A percentile compares a stretch with the other conserved stretches of the same genome.
Conservation (phyloP, 768 basidiomycete species). For the Panellus pusillus region DNA sequence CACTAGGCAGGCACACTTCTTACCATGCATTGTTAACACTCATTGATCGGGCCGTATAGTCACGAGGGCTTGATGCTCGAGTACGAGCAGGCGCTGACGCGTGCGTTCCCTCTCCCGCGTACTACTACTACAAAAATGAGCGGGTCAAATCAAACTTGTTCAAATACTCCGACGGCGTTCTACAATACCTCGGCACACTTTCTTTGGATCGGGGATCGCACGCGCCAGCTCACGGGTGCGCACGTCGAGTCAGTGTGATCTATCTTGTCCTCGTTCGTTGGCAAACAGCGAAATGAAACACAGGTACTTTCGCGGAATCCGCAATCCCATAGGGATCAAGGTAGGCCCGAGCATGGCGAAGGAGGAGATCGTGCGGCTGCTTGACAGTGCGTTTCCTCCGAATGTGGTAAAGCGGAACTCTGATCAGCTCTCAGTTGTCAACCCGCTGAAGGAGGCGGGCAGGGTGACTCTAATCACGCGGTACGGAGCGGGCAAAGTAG, state of each 20-base stretch:
- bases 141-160: neutral
- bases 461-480: conserved; percentile 89
- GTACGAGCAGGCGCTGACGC: conserved; percentile 91
- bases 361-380: conserved; percentile 72
- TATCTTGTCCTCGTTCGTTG: too few relatives aligned
- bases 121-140: conserved; percentile 6
- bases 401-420: neutral
- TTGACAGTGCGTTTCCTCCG: conserved; percentile 62
- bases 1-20: conserved; percentile 59
- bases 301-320: conserved; percentile 80
- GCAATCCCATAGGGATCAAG: conserved; percentile 95
- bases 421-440: conserved; percentile 60
- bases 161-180: conserved; percentile 37
- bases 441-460: conserved; percentile 80
- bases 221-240: conserved; percentile 86
- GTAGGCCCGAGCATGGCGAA: conserved; percentile 85
- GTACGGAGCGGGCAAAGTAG: conserved; percentile 86
- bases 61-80: conserved; percentile 93
- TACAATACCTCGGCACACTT: conserved; percentile 96
- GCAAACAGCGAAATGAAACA: too few relatives aligned
- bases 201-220: conserved; percentile 97
- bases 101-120: conserved; percentile 51
- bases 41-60: conserved; percentile 35
- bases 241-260: conserved; percentile 77
- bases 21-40: neutral